Evolutionary conservation across 495 filamentous ascomycete genomes (phyloP).

Genomic region (Penicillium desertorum): DNA sequence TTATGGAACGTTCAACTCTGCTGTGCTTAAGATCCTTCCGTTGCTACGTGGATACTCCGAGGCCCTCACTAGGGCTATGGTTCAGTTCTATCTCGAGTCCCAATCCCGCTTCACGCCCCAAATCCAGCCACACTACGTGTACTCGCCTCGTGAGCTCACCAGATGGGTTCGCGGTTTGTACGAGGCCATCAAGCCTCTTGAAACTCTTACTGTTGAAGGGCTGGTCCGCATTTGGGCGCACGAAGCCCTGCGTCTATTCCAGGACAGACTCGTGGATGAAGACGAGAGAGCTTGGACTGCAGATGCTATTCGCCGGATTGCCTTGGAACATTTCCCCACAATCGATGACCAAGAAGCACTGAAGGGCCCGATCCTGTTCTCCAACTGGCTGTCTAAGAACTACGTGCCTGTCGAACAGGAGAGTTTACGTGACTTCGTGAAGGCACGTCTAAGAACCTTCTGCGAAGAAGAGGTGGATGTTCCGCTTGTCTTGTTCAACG

Average conservation of each 20-base stretch:
- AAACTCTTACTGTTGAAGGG: slow-evolving; percentile 83
- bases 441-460: slow-evolving; percentile 94
- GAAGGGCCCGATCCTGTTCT: slow-evolving; percentile 93
- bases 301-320: slow-evolving; percentile 77
- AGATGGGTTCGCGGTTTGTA: slow-evolving; percentile 97
- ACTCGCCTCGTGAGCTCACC: slow-evolving; percentile 96
- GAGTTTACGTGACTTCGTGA: slow-evolving; percentile 92
- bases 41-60: slow-evolving; percentile 93
- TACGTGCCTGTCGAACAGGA: slow-evolving; percentile 96
- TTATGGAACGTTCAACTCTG: slow-evolving; percentile 97
- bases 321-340: slow-evolving; percentile 86
- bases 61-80: slow-evolving; percentile 94
- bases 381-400: slow-evolving; percentile 99
- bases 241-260: slow-evolving; percentile 92
- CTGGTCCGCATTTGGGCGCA: slow-evolving; percentile 98
- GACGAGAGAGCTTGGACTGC: slow-evolving; percentile 96
- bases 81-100: slow-evolving; percentile 91
- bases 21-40: slow-evolving; percentile 93
- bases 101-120: slow-evolving; percentile 90
- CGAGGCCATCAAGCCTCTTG: slow-evolving; percentile 90
- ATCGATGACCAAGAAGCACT: slow-evolving; percentile 86
- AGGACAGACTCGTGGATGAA: slow-evolving; percentile 90
- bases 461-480: slow-evolving; percentile 99
- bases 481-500: slow-evolving; percentile 94
- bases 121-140: slow-evolving; percentile 98